phyloP scores from a whole-genome alignment of 768 basidiomycete genomes.

The Steccherinum ochraceum region DNA sequence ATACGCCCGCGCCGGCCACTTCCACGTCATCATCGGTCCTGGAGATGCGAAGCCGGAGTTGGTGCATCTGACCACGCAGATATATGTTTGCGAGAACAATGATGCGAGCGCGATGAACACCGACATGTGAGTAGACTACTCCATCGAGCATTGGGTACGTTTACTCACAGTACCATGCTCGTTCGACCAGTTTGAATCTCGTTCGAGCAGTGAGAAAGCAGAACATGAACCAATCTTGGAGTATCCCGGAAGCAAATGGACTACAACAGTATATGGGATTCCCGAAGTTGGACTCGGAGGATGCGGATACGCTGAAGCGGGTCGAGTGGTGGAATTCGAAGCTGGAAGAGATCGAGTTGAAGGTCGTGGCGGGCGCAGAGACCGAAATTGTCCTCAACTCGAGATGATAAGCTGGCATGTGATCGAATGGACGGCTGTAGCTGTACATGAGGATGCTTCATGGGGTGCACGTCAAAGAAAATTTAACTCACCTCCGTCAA shows the following conservation, averaged over 20 bases:
- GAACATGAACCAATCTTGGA: constrained; percentile 15
- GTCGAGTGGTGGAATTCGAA: constrained; percentile 19
- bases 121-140: constrained; percentile 21
- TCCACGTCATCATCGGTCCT: constrained; percentile 14
- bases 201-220: constrained; percentile 6
- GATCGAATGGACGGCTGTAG: too few species aligned
- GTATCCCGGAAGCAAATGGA: neutral
- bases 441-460: too few species aligned
- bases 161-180: too few species aligned
- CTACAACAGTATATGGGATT: constrained; percentile 10
- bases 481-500: too few species aligned
- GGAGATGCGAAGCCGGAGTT: constrained; percentile 1
- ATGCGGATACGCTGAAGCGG: constrained; percentile 10
- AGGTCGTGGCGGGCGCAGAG: constrained; percentile 12
- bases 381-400: constrained; percentile 9
- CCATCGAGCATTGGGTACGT: too few species aligned
- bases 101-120: constrained; percentile 8
- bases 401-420: too few species aligned
- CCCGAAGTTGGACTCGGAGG: constrained; percentile 7
- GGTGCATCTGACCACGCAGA: constrained; percentile 18
- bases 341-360: constrained; percentile 11
- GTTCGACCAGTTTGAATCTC: constrained; percentile 13
- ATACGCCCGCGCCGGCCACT: constrained; percentile 13
- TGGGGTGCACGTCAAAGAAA: too few species aligned
- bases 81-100: constrained; percentile 18